Evolutionary conservation across 2,329 filamentous ascomycete species (phyloP).

Genomic region (Fusarium sp.): DNA sequence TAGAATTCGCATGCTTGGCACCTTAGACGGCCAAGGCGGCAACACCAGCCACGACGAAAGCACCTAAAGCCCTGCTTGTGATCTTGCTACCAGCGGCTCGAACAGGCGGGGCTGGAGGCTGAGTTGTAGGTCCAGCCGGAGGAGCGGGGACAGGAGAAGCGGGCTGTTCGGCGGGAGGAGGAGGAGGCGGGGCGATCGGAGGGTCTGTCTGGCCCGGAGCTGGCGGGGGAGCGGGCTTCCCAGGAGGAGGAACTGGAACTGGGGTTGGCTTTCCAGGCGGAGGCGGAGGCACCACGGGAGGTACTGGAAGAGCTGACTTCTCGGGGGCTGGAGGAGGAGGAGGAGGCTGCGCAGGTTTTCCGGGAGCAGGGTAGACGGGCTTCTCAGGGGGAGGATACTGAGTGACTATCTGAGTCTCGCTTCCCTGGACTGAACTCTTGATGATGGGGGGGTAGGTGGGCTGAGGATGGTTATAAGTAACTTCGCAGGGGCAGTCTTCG

Average conservation of each 20-base stretch:
- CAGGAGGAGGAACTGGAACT: background rate
- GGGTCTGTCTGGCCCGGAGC: background rate
- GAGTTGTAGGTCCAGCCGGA: background rate
- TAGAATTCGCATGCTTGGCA: too few relatives aligned
- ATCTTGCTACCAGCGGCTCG: constrained; percentile 54
- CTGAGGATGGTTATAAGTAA: constrained; percentile 45
- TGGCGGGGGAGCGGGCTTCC: background rate
- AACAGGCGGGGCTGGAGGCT: constrained; percentile 20
- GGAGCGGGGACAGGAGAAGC: background rate
- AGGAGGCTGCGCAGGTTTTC: background rate
- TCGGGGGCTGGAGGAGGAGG: constrained; percentile 1
- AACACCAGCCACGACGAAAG: constrained; percentile 53
- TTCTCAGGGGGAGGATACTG: background rate
- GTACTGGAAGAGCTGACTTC: background rate
- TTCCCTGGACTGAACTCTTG: constrained; percentile 5
- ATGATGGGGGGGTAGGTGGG: constrained; percentile 5
- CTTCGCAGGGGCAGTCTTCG: constrained; percentile 60
- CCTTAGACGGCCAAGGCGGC: constrained; percentile 53
- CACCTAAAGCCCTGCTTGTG: constrained; percentile 48
- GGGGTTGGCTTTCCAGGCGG: background rate
- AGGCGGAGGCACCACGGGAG: background rate
- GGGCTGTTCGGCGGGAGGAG: background rate
- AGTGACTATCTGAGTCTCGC: constrained; percentile 1
- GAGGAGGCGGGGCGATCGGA: background rate
- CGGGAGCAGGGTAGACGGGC: constrained; percentile 1